A percentile compares a stretch with the other conserved stretches of the same genome.
These are phyloP conservation scores for Venturiaceae sp. DNA, from an alignment of 2,329 filamentous ascomycete genomes.

Conservation along the genomic window DNA sequence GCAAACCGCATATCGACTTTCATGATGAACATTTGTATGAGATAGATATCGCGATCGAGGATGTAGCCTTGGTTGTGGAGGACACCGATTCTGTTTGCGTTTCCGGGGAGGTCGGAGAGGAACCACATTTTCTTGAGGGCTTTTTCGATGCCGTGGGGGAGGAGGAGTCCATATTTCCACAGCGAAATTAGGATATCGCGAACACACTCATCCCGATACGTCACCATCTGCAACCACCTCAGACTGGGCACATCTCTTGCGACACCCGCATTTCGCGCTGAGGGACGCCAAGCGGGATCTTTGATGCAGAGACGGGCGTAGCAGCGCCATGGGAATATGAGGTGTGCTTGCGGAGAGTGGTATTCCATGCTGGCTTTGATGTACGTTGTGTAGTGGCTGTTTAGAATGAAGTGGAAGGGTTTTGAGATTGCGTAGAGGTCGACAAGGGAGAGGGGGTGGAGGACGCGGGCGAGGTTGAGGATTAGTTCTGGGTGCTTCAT, in stretches of 20 bases:
- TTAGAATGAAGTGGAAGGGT: conserved; percentile 25
- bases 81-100: conserved; percentile 41
- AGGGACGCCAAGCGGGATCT: conserved; percentile 48
- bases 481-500: conserved; percentile 25
- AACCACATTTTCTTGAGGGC: conserved; percentile 55
- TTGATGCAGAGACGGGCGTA: conserved; percentile 48
- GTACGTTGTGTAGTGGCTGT: conserved; percentile 45
- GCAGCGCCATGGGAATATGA: conserved; percentile 51
- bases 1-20: conserved; percentile 65
- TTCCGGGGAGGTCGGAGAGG: conserved; percentile 56
- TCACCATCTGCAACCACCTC: conserved; percentile 58
- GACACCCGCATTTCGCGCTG: conserved; percentile 22
- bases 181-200: conserved; percentile 55
- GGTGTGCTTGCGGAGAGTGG: conserved; percentile 45
- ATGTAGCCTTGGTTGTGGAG: conserved; percentile 46
- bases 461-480: conserved; percentile 20
- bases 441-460: conserved; percentile 16
- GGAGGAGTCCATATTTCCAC: conserved; percentile 45
- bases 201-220: conserved; percentile 46
- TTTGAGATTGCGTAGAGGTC: conserved; percentile 28
- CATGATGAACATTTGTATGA: conserved; percentile 54
- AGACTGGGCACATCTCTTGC: conserved; percentile 51
- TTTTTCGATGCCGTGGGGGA: conserved; percentile 29
- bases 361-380: conserved; percentile 45
- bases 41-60: conserved; percentile 50